Evolutionary conservation across 768 basidiomycete species (phyloP).

Genomic region (Pisolithus orientalis): DNA sequence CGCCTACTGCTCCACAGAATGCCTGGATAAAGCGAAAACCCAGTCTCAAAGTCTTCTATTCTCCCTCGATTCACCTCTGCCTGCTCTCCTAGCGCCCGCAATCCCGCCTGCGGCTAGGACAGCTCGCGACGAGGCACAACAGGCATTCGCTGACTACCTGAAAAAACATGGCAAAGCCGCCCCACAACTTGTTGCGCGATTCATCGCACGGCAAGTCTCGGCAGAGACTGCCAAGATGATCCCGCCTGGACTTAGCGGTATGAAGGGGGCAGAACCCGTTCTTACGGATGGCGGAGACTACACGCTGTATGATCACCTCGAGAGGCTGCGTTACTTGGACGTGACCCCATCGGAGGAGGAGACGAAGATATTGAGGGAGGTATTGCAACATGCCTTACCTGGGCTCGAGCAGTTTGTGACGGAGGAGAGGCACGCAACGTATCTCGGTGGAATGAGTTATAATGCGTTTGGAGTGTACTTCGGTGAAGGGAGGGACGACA

Average conservation of each 20-base stretch:
- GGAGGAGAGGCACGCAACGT: conserved; percentile 52
- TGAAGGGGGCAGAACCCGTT: conserved; percentile 10
- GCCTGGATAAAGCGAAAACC: conserved; percentile 46
- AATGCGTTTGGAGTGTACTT: conserved; percentile 73
- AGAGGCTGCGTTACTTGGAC: conserved; percentile 65
- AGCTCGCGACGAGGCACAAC: conserved; percentile 53
- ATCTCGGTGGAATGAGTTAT: conserved; percentile 68
- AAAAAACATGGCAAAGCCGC: conserved; percentile 40
- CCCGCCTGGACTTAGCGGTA: conserved; percentile 14
- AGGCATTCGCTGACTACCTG: conserved; percentile 49
- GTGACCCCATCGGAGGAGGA: conserved; percentile 44
- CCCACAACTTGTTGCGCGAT: conserved; percentile 60
- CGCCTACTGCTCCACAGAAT: conserved; percentile 69
- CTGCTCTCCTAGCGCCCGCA: conserved; percentile 33
- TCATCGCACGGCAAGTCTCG: conserved; percentile 67
- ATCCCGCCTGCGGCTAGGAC: conserved; percentile 29
- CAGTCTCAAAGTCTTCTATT: conserved; percentile 70
- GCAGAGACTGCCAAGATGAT: conserved; percentile 56
- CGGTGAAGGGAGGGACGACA: conserved; percentile 61
- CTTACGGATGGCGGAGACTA: conserved; percentile 48
- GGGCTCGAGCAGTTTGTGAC: conserved; percentile 69
- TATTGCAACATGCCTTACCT: conserved; percentile 57
- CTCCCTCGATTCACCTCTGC: conserved; percentile 56
- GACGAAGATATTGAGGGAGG: conserved; percentile 40
- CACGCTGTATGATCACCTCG: conserved; percentile 67